Base-by-base conservation (phyloP, 1,284 basidiomycete genomes). In the Apiotrichum veenhuisii region DNA sequence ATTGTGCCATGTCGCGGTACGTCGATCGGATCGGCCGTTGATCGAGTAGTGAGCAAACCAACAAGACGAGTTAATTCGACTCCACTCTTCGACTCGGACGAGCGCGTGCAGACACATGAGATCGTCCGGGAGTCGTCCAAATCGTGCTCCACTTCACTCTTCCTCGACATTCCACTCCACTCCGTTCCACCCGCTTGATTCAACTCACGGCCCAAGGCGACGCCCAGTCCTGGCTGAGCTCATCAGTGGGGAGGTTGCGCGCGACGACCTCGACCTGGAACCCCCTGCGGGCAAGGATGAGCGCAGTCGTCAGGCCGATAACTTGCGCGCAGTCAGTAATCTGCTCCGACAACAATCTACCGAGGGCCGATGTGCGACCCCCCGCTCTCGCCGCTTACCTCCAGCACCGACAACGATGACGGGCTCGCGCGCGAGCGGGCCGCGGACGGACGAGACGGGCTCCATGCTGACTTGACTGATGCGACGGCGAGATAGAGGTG, bases 151-250 rank as follows among this genome's bases (percentile, higher is more conserved):
- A n/a, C n/a, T n/a, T n/a, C n/a, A n/a, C n/a, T n/a, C 30, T 12
- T 37, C 36, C 36, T 18, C 36, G 15, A 37, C 8, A 4, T 5
- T 37, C 14, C 15, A 14, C 11, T 18, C 36, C 5, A 14, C 36
- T 8, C 5, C 17, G 15, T 18, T n/a, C 8, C n/a, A 38, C n/a
- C 14, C 7, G 14, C 8, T 18, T 15, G 18, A n/a, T 41, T 20
- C n/a, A n/a, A 41, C 58, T 53, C 47, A 59, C 58, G n/a, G 59
- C 59, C 59, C 59, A 61, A 18, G 59, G 59, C 12, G 59, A 61
- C 23, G 62, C 23, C 62, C 62, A 63, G 54, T 61, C 62, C 45
- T 61, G 59, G 38, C 46, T 50, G 15, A 54, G 45, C 4, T n/a
- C 23, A 26, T 61, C 59, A 25, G 15, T n/a, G 8, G 55, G 55